phyloP scores from a whole-genome alignment of 805 yeast species.

The Yamadazyma tumulicola region DNA sequence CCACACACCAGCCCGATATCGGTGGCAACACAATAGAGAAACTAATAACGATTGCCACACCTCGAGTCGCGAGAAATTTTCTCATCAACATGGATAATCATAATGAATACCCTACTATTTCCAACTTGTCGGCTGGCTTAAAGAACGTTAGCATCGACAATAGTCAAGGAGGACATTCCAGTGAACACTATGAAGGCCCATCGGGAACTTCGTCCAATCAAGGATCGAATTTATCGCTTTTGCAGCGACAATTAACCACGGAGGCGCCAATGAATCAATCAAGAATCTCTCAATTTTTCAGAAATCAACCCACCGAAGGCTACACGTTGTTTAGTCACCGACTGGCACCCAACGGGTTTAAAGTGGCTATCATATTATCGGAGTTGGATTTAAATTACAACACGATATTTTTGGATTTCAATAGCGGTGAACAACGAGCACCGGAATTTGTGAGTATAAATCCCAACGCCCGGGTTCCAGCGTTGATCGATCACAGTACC shows the following conservation, averaged over 20 bases:
- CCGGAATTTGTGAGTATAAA: constrained; percentile 92
- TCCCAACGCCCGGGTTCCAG: constrained; percentile 95
- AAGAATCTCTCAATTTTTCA: constrained; percentile 68
- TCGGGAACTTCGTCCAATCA: too few species aligned
- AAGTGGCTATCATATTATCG: constrained; percentile 84
- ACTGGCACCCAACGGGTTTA: constrained; percentile 94
- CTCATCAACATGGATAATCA: constrained; percentile 4
- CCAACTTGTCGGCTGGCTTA: constrained; percentile 45
- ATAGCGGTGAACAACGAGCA: constrained; percentile 85
- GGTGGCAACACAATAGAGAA: too few species aligned
- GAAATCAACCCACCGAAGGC: constrained; percentile 75
- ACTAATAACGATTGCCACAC: too few species aligned
- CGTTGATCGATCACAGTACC: constrained; percentile 81
- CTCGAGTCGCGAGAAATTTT: constrained; percentile 3
- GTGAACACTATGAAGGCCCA: too few species aligned
- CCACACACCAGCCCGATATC: too few species aligned
- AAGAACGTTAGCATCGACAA: constrained; percentile 36
- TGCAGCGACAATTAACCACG: constrained; percentile 43
- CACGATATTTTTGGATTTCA: constrained; percentile 83
- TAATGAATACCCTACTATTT: constrained; percentile 26
- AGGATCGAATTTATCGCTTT: constrained; percentile 12
- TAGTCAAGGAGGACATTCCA: not conserved
- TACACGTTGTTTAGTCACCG: constrained; percentile 78
- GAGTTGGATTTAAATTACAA: constrained; percentile 78
- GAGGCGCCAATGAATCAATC: constrained; percentile 40